These are phyloP conservation scores for Mycogone perniciosa DNA, from an alignment of 2,329 filamentous ascomycete genomes.

Conservation along the genomic window DNA sequence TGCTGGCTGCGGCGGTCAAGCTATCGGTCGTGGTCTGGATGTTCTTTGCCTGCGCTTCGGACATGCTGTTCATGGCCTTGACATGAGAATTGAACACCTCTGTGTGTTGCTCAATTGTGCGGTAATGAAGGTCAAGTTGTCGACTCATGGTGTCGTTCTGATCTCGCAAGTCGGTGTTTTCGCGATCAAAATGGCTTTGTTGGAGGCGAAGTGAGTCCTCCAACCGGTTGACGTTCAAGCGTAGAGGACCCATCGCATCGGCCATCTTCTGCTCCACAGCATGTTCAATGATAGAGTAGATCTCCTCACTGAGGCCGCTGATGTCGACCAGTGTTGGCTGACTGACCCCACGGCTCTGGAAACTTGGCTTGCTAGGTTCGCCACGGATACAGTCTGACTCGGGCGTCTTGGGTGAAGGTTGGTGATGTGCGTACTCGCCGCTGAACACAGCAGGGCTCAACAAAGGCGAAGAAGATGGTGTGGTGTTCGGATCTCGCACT, in stretches of 20 bases:
- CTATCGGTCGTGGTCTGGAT: conserved; percentile 16
- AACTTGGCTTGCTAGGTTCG: conserved; percentile 13
- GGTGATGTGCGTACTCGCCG: neutral
- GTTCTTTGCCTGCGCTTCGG: conserved; percentile 17
- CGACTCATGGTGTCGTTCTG: conserved; percentile 22
- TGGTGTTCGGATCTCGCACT: too few relatives aligned
- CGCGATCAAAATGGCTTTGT: conserved; percentile 11
- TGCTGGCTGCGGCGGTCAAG: conserved; percentile 14
- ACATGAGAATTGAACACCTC: conserved; percentile 15
- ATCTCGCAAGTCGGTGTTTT: conserved; percentile 16
- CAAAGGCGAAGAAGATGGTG: too few relatives aligned
- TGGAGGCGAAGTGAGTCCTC: conserved; percentile 11
- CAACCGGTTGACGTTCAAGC: conserved; percentile 20
- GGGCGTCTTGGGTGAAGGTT: neutral
- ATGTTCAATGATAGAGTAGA: conserved; percentile 26
- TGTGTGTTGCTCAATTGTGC: conserved; percentile 16
- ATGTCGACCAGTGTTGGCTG: conserved; percentile 9
- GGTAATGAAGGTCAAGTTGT: conserved; percentile 22
- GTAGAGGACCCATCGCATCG: conserved; percentile 25
- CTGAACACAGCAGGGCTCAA: neutral
- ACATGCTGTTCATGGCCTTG: conserved; percentile 16
- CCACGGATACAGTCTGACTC: conserved; percentile 6
- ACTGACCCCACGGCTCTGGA: too few relatives aligned
- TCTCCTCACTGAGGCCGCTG: conserved; percentile 16
- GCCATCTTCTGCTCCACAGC: conserved; percentile 27